Evolutionary conservation across 1,139 yeast species (phyloP).

Genomic region (Yarrowia galli): DNA sequence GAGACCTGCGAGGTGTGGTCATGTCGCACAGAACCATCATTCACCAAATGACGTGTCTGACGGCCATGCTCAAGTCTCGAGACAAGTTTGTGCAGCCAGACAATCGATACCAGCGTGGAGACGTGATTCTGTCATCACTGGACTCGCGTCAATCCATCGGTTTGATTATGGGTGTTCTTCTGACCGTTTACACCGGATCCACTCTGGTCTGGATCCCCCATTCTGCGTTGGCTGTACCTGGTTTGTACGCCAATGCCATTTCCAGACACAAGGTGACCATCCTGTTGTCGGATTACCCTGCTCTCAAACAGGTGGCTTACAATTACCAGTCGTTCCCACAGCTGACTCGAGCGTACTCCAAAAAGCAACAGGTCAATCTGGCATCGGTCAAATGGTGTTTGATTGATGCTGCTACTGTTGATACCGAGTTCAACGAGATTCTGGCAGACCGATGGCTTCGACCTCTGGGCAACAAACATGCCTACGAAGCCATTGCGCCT

Average conservation of each 20-base stretch:
- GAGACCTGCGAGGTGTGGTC: constrained; percentile 92
- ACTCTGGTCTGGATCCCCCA: constrained; percentile 82
- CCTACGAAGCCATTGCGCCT: constrained; percentile 85
- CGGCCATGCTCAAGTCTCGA: constrained; percentile 60
- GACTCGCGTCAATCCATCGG: constrained; percentile 92
- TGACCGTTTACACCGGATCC: constrained; percentile 87
- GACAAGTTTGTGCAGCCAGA: constrained; percentile 44
- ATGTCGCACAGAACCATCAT: constrained; percentile 85
- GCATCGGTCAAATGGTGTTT: constrained; percentile 87
- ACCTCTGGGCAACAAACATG: constrained; percentile 84
- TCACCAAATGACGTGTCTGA: constrained; percentile 84
- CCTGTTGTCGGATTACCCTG: constrained; percentile 83
- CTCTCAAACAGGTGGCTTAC: constrained; percentile 89
- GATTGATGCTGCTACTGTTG: constrained; percentile 89
- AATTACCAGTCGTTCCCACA: constrained; percentile 93
- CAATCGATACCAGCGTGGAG: constrained; percentile 20
- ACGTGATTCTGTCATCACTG: constrained; percentile 67
- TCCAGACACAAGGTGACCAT: constrained; percentile 75
- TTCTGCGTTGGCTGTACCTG: constrained; percentile 77
- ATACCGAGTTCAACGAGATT: constrained; percentile 91
- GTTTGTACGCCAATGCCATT: constrained; percentile 82
- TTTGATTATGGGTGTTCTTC: constrained; percentile 76
- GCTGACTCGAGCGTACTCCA: constrained; percentile 78
- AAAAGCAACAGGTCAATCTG: constrained; percentile 78
- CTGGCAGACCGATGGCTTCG: constrained; percentile 89